Conservation (phyloP, 768 basidiomycete species). For the Suillus placidus region DNA sequence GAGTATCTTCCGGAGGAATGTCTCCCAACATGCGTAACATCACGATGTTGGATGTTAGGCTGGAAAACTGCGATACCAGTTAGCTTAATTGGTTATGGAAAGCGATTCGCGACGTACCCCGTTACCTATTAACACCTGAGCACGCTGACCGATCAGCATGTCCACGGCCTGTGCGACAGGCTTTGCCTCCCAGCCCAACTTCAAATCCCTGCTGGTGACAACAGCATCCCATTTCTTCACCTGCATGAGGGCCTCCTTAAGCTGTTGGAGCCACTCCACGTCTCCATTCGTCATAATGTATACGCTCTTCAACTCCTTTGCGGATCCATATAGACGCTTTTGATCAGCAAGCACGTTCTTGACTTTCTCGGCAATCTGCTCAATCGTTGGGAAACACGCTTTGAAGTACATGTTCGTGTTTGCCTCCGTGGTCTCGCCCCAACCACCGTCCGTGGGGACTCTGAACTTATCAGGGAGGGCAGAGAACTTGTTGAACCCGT, state of each 20-base stretch:
- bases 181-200: constrained; percentile 54
- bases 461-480: constrained; percentile 51
- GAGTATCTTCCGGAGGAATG: constrained; percentile 38
- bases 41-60: constrained; percentile 50
- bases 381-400: constrained; percentile 57
- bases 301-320: constrained; percentile 44
- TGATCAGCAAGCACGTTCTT: constrained; percentile 31
- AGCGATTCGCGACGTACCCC: constrained; percentile 49
- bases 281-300: constrained; percentile 71
- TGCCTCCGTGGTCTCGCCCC: constrained; percentile 30
- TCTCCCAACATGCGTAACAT: constrained; percentile 45
- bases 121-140: constrained; percentile 70
- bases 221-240: constrained; percentile 51
- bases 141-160: constrained; percentile 67
- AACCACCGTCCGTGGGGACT: constrained; percentile 24
- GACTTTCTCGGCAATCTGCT: constrained; percentile 48
- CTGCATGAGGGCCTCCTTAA: constrained; percentile 42
- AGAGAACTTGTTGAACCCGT: constrained; percentile 57
- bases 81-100: neutral
- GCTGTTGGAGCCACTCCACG: constrained; percentile 47
- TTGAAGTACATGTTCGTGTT: constrained; percentile 38
- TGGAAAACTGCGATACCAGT: constrained; percentile 44
- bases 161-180: constrained; percentile 63
- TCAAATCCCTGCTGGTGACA: constrained; percentile 56
- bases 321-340: constrained; percentile 12